Evolutionary conservation across 1,284 basidiomycete species (phyloP), one percentile per base, ranked within the genome.

Genomic region (Papiliotrema nemorosa): DNA sequence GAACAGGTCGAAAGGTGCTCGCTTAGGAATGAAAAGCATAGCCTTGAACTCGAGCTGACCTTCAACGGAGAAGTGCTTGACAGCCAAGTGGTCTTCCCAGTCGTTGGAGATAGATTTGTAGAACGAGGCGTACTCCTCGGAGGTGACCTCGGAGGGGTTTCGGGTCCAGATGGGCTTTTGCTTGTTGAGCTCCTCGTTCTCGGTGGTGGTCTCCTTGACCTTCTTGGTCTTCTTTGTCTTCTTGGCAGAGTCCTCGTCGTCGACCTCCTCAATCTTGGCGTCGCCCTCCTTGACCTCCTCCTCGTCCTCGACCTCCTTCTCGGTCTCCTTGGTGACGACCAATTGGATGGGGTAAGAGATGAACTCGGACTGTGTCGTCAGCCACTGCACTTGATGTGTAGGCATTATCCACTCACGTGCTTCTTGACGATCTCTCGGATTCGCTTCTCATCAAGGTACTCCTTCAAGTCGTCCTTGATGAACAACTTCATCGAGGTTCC

Each of bases 11-110:
- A 98, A 98, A 50, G 94, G 92, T 40, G 92, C 92, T 59, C 90
- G 90, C 80, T 97, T 97, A 66, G 94, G 94, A 57, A 94, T 80
- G 79, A 83, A 99, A 68, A 98, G 86, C 75, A 99, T 93, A 29
- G 94, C 93, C 85, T 97, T 97, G 85, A 99, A 98, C 79, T 96
- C 96, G 68, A 99, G 91, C 77, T 99, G 94, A 81, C 96, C 96
- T 77, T 99, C 94, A 45, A 98, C 94, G 50, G 92, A 97, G 86
- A 98, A 98, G 84, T 98, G 94, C 84, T 97, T 98, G 76, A 97
- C 91, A 49, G 93, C 90, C 44, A 98, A 88, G 75, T 97, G 93
- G 67, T 99, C 96, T 76, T 97, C 96, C 96, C 96, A 98, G 79
- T 99, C 96, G 78, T 98, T 98, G 67, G 90, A 89, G 78, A 99